Evolutionary conservation across 2,329 filamentous ascomycete genomes (phyloP), one percentile per base, ranked within the genome.

Genomic region (Byssochlamys sp.): DNA sequence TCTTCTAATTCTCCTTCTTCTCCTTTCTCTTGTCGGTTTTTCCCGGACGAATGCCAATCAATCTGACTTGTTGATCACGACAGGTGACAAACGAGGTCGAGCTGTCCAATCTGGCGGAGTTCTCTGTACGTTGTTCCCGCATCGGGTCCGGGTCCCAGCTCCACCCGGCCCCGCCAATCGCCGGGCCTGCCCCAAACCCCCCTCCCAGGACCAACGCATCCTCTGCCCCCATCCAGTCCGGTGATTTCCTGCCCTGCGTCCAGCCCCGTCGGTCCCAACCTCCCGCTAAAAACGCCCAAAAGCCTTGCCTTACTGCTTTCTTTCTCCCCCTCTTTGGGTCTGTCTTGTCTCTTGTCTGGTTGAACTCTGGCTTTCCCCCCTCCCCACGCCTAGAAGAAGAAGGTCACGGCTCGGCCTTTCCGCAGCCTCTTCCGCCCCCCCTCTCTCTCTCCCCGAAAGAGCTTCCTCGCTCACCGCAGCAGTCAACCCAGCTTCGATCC

Each of bases 231-330:
- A 12, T 45, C 39, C 39, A 19, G 39, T 45, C 39, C 39, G 61
- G 56, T 29, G 58, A 50, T 61, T 57, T 53, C 56, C 54, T 61
- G 55, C 55, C 56, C 54, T 61, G 55, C 55, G 59, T 52, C 55
- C 51, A 64, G 45, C 58, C 54, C 57, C 49, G 49, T 28, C 27
- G n/a, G n/a, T 56, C 52, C 61, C 60, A 60, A 58, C 57, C 62
- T 61, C 62, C 61, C 59, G 59, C 61, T 64, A 65, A 61, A 61
- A 65, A 63, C 59, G 60, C 56, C 25, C 25, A 62, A 57, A 24
- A 33, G 29, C 29, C 25, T 39, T 19, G 25, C 14, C 58, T 56
- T 57, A 53, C 56, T 55, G 55, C 55, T 59, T 55, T 52, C 53
- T 58, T 49, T 56, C 51, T 52, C 54, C 53, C 53, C 56, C 55